Evolutionary conservation across 768 basidiomycete species (phyloP).

Genomic region (Mycena polygramma): DNA sequence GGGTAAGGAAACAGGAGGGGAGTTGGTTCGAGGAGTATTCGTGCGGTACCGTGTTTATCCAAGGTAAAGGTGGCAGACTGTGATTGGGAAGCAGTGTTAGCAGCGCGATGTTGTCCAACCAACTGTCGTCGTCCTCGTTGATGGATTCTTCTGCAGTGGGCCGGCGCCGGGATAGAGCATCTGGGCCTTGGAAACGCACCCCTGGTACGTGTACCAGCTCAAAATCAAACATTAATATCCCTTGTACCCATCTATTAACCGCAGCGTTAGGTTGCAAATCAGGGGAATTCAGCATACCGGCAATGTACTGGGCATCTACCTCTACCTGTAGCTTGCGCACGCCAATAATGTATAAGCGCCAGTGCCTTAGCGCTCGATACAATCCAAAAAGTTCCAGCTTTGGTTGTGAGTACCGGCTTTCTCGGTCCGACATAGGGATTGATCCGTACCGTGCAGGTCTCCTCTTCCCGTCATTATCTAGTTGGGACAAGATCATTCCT

Average conservation of each 20-base stretch:
- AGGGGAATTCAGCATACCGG: no score
- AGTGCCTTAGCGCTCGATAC: conserved; percentile 14
- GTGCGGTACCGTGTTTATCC: neutral
- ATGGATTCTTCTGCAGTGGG: conserved; percentile 22
- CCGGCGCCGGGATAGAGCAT: neutral
- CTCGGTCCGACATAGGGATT: conserved; percentile 46
- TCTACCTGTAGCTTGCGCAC: no score
- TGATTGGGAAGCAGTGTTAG: neutral
- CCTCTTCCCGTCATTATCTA: conserved; percentile 42
- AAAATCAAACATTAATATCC: no score
- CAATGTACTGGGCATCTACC: no score
- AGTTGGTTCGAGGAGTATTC: neutral
- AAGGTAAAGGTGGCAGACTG: neutral
- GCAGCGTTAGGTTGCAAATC: no score
- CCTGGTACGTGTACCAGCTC: no score
- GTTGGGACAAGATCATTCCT: conserved; percentile 49
- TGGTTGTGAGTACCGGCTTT: conserved; percentile 52
- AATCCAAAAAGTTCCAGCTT: conserved; percentile 56
- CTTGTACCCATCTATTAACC: no score
- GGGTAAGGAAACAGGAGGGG: conserved; percentile 3
- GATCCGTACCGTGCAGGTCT: conserved; percentile 50
- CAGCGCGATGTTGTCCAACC: conserved; percentile 17
- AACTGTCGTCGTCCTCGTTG: conserved; percentile 40
- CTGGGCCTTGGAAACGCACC: no score
- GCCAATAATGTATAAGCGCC: no score